Base-by-base conservation (phyloP, 805 yeast species). In the Wickerhamomyces canadensis region DNA sequence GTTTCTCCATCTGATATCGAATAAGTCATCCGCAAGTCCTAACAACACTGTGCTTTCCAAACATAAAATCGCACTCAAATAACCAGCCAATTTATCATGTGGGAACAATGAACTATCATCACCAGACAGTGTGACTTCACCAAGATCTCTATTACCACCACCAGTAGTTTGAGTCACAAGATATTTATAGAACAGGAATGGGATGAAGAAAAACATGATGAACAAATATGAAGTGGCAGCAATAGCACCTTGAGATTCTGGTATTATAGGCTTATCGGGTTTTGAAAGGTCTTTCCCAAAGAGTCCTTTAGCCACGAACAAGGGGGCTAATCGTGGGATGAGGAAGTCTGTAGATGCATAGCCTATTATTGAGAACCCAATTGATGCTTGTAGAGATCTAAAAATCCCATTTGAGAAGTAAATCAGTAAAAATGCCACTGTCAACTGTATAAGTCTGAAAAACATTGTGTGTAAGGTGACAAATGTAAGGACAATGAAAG, bases 1-100 rank as follows among this genome's bases (percentile, higher is more conserved):
- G 65, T 93, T 96, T 55, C 99, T 72, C 99, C 99, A 93, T 49
- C 96, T 74, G 45, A 93, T 78, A 60, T 93, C 99, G 55, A 93
- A 93, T 51, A 93, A 68, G 64, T 93, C 98, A 60, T 93, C 98
- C 33, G 94, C 83, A 22, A 93, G 70, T 0, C 98, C 98, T 31
- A 93, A 66, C 30, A 93, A 64, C 13, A 88, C 71, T 58, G 93
- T 89, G 47, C 87, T 76, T 61, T 87, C 87, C 33, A 93, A 62
- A 43, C 95, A 86, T 42, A 93, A 62, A 9, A 91, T 67, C 5
- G 94, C 94, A 51, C 95, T 79, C 46, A 93, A 69, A 59, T 81
- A 93, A 47, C 87, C 94, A 0, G 95, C 81, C 36, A 93, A 67
- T 58, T 82, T 84, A 44, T 75, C 78, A 52, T 85, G 93, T 4